A percentile compares a stretch with the other conserved stretches of the same genome.
Evolutionary conservation across 192 early-diverging fungal species (phyloP).

Genomic region (Funneliformis geosporum): DNA sequence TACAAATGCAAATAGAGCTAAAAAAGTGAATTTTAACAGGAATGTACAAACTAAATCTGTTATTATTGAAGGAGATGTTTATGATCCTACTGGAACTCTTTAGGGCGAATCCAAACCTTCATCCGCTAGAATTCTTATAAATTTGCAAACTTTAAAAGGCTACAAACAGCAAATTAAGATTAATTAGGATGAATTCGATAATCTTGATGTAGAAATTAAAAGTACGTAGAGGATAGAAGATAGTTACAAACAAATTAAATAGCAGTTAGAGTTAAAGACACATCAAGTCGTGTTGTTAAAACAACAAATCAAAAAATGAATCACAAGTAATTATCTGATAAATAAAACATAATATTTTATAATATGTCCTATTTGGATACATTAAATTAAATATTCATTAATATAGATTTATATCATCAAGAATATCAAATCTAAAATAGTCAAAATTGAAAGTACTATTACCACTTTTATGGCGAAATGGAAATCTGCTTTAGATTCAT

Average conservation of each 20-base stretch:
- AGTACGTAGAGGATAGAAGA: conserved; percentile 55
- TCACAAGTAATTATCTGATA: conserved; percentile 54
- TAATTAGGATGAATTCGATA: conserved; percentile 51
- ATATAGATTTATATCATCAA: conserved; percentile 57
- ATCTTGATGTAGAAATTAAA: conserved; percentile 57
- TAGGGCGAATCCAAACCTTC: conserved; percentile 85
- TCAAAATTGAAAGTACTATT: conserved; percentile 46
- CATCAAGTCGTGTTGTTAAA: conserved; percentile 80
- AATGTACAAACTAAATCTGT: conserved; percentile 84
- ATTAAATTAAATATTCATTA: conserved; percentile 29
- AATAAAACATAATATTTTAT: not conserved
- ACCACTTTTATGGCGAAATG: conserved; percentile 47
- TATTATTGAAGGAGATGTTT: conserved; percentile 95
- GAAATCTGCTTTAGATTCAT: conserved; percentile 54
- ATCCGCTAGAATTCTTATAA: conserved; percentile 69
- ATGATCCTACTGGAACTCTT: conserved; percentile 92
- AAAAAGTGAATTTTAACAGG: conserved; percentile 86
- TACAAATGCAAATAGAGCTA: conserved; percentile 79
- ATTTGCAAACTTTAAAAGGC: conserved; percentile 73
- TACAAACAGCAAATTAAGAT: conserved; percentile 54
- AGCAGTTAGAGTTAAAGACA: conserved; percentile 69
- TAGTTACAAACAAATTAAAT: conserved; percentile 60
- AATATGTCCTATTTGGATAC: not conserved
- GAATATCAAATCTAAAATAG: conserved; percentile 54
- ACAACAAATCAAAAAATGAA: conserved; percentile 69